A percentile compares a stretch with the other conserved stretches of the same genome.
Evolutionary conservation across 2,329 filamentous ascomycete species (phyloP).

Genomic region (Cyanodermella asteris): DNA sequence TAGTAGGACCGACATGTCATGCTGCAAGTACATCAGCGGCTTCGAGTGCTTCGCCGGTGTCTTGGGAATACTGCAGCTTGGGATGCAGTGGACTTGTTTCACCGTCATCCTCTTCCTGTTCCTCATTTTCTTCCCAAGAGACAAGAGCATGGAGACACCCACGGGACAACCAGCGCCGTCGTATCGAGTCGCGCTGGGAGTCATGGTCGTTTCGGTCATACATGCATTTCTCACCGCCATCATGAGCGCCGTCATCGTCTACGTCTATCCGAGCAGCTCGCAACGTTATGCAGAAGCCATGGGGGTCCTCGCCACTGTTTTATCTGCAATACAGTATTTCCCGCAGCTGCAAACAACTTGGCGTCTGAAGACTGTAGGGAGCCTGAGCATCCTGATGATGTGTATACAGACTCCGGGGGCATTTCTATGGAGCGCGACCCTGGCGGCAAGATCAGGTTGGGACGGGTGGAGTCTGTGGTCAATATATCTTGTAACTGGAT

Average conservation of each 20-base stretch:
- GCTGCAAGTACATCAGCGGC: conserved; percentile 60
- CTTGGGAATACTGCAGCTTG: conserved; percentile 76
- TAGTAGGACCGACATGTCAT: conserved; percentile 62
- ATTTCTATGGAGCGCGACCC: conserved; percentile 67
- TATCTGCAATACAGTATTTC: conserved; percentile 78
- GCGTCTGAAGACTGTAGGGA: conserved; percentile 63
- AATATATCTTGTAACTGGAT: conserved; percentile 68
- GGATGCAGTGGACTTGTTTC: conserved; percentile 80
- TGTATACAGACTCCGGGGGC: conserved; percentile 89
- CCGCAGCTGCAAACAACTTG: conserved; percentile 91
- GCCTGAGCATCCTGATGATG: conserved; percentile 93
- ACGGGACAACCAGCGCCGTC: conserved; percentile 31
- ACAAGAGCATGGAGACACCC: too few species aligned
- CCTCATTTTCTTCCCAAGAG: conserved; percentile 74
- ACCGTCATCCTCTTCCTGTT: conserved; percentile 81
- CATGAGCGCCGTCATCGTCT: conserved; percentile 44
- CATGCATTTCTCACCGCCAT: conserved; percentile 54
- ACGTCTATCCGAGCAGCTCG: conserved; percentile 40
- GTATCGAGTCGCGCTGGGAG: conserved; percentile 57
- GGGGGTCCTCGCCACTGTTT: conserved; percentile 53
- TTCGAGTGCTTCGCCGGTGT: conserved; percentile 72
- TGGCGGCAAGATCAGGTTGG: conserved; percentile 57
- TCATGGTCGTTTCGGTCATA: conserved; percentile 49
- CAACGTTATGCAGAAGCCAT: conserved; percentile 67
- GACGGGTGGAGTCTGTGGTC: conserved; percentile 92